Evolutionary conservation across 2,329 filamentous ascomycete genomes (phyloP).

Genomic region (Colletotrichum costaricense): DNA sequence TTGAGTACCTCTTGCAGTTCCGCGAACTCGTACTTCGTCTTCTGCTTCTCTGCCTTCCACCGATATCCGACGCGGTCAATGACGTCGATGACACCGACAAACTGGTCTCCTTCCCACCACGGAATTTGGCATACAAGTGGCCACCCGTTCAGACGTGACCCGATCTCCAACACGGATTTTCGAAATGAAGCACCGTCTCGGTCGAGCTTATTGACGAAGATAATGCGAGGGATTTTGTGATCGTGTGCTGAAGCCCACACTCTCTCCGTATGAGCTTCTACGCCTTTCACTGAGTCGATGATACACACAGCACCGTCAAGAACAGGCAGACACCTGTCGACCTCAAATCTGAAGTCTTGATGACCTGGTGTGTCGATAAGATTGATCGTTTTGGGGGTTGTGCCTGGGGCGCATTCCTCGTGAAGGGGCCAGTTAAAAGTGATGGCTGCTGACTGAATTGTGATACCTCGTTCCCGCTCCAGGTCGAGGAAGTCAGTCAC

Average conservation of each 20-base stretch:
- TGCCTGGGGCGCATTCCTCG: constrained; percentile 52
- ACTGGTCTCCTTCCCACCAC: constrained; percentile 86
- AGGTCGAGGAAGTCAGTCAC: constrained; percentile 97
- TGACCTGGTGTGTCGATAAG: constrained; percentile 97
- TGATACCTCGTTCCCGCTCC: constrained; percentile 92
- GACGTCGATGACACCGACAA: constrained; percentile 87
- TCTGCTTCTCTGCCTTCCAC: constrained; percentile 66
- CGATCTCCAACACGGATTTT: constrained; percentile 87
- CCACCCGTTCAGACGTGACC: constrained; percentile 81
- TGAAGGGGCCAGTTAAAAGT: constrained; percentile 90
- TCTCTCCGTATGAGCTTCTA: constrained; percentile 96
- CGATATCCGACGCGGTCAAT: constrained; percentile 79
- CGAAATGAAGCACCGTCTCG: constrained; percentile 84
- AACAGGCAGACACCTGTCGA: constrained; percentile 88
- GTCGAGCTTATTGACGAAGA: constrained; percentile 84
- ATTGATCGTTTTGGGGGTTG: constrained; percentile 77
- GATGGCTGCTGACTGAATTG: constrained; percentile 96
- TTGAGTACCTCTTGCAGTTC: constrained; percentile 47
- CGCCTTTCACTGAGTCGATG: constrained; percentile 90
- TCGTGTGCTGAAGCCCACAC: constrained; percentile 93
- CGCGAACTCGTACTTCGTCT: constrained; percentile 43
- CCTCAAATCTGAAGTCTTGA: constrained; percentile 97
- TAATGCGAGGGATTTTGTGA: constrained; percentile 84
- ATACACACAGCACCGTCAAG: constrained; percentile 94
- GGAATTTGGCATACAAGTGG: constrained; percentile 95